Conservation (phyloP, 768 basidiomycete genomes). For the Lentinula sp. region DNA sequence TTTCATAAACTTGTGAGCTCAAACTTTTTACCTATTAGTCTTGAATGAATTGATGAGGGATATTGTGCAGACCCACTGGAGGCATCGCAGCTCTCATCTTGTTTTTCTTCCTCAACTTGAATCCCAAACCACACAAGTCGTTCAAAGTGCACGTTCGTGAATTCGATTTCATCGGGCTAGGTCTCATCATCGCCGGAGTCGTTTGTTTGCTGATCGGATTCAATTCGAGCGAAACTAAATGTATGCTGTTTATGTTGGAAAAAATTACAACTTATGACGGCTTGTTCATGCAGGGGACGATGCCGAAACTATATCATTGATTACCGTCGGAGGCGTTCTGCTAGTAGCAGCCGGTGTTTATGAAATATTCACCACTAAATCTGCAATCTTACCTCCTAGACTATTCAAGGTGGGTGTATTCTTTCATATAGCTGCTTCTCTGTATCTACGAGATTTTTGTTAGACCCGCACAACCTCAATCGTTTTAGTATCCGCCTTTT, state of each 20-base stretch:
- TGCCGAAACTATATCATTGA: slow-evolving; percentile 52
- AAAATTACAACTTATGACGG: background rate
- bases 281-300: slow-evolving; percentile 26
- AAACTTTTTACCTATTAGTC: background rate
- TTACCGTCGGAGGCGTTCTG: slow-evolving; percentile 51
- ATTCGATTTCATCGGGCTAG: slow-evolving; percentile 69
- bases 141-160: slow-evolving; percentile 52
- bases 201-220: slow-evolving; percentile 68
- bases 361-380: slow-evolving; percentile 55
- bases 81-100: slow-evolving; percentile 54
- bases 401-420: slow-evolving; percentile 42
- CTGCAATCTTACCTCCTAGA: slow-evolving; percentile 70
- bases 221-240: slow-evolving; percentile 60
- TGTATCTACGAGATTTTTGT: background rate
- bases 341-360: slow-evolving; percentile 49
- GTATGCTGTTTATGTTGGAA: slow-evolving; percentile 16
- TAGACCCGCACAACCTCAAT: background rate
- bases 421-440: background rate
- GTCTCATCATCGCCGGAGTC: slow-evolving; percentile 58
- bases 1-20: slow-evolving; percentile 47
- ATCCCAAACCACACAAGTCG: slow-evolving; percentile 58
- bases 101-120: slow-evolving; percentile 75
- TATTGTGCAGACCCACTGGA: slow-evolving; percentile 55
- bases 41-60: background rate
- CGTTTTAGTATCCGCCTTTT: slow-evolving; percentile 63